phyloP scores from a whole-genome alignment of 176 grass and related monocot genomes.

The Cenchrus purpureus region DNA sequence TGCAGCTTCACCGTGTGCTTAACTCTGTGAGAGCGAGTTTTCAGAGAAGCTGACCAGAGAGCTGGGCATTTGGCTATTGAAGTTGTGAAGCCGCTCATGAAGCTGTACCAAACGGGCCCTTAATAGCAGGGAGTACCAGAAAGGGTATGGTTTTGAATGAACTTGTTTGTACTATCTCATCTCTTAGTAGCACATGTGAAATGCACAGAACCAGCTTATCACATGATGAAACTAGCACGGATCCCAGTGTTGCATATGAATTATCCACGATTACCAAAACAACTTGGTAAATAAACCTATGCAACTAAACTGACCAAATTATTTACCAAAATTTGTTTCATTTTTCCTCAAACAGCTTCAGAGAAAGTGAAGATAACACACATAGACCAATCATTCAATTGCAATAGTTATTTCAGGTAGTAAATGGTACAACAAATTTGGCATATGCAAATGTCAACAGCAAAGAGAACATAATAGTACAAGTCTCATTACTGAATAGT shows the following conservation, averaged over 20 bases:
- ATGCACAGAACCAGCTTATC: slow-evolving; percentile 9
- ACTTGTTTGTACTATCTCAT: not conserved
- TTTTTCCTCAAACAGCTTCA: slow-evolving; percentile 2
- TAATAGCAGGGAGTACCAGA: not conserved
- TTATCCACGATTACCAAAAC: not conserved
- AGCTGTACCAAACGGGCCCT: too few relatives aligned
- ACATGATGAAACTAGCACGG: slow-evolving; percentile 35
- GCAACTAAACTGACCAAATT: slow-evolving; percentile 2
- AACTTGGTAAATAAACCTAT: not conserved
- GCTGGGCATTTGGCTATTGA: too few relatives aligned
- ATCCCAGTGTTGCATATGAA: not conserved
- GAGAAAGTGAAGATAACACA: not conserved
- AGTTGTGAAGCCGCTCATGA: too few relatives aligned
- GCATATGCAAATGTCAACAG: not conserved
- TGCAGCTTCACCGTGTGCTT: too few relatives aligned
- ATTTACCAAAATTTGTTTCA: not conserved
- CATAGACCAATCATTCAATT: not conserved
- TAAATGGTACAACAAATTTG: not conserved
- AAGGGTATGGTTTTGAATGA: not conserved
- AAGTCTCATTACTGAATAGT: not conserved
- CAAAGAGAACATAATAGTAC: not conserved
- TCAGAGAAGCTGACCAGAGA: too few relatives aligned
- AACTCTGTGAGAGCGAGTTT: too few relatives aligned
- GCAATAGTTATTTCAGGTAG: slow-evolving; percentile 9
- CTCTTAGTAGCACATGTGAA: not conserved